Conservation (phyloP, 441 rosid genomes). For the Viola pubescens region DNA sequence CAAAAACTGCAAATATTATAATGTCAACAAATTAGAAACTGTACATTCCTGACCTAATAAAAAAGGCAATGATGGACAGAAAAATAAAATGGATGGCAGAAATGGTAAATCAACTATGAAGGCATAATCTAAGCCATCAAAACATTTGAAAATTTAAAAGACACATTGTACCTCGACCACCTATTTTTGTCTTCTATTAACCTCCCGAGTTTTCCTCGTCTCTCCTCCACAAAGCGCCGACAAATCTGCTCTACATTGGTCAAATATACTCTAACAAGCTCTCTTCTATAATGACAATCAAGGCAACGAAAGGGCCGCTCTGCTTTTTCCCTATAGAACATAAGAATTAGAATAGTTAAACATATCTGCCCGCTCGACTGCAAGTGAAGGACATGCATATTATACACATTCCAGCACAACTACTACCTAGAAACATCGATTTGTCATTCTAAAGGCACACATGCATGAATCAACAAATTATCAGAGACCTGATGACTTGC, state of each 20-base stretch:
- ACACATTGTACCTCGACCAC: constrained; percentile 73
- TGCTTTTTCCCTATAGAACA: constrained; percentile 62
- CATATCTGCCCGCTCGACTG: no score
- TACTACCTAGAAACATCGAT: neutral
- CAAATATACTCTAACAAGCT: constrained; percentile 91
- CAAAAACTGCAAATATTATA: constrained; percentile 52
- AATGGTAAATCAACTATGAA: neutral
- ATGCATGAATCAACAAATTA: neutral
- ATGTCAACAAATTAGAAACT: constrained; percentile 11
- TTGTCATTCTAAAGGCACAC: no score
- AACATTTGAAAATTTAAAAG: constrained; percentile 1
- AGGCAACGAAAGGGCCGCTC: constrained; percentile 97
- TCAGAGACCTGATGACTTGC: constrained; percentile 74
- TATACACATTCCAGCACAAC: neutral
- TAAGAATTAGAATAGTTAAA: no score
- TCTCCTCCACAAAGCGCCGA: constrained; percentile 89
- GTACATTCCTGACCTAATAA: neutral
- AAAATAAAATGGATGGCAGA: neutral
- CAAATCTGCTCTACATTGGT: constrained; percentile 80
- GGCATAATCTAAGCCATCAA: neutral
- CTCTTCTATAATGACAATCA: constrained; percentile 82
- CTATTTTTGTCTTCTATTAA: constrained; percentile 79
- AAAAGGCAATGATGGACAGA: neutral
- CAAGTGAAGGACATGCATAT: no score
- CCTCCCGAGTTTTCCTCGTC: constrained; percentile 62